Evolutionary conservation across 768 basidiomycete species (phyloP).

Genomic region (Ramaria sp.): DNA sequence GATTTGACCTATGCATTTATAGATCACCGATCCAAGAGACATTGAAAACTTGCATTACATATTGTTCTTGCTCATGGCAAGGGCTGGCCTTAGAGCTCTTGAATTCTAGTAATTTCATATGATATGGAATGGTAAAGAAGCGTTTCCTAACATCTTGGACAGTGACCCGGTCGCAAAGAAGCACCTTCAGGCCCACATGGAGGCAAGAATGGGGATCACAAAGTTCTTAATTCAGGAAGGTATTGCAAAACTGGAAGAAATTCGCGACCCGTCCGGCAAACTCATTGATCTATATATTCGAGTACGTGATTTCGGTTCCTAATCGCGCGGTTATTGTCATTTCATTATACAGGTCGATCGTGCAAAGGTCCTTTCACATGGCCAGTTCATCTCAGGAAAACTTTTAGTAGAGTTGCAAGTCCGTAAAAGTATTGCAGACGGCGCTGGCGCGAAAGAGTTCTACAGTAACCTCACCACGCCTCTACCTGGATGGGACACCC

Average conservation of each 20-base stretch:
- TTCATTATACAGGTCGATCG: conserved; percentile 51
- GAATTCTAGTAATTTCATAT: conserved; percentile 45
- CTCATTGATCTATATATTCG: conserved; percentile 62
- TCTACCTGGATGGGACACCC: conserved; percentile 55
- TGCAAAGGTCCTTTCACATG: conserved; percentile 49
- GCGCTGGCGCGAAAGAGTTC: conserved; percentile 63
- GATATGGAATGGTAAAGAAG: not conserved
- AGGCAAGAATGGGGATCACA: conserved; percentile 69
- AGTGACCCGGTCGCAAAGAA: conserved; percentile 63
- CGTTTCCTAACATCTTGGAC: not conserved
- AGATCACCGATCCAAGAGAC: conserved; percentile 61
- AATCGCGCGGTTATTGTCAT: not conserved
- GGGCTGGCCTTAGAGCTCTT: conserved; percentile 65
- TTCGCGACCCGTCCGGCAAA: conserved; percentile 42
- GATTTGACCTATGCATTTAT: not conserved
- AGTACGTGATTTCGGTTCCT: conserved; percentile 27
- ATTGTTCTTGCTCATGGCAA: conserved; percentile 79
- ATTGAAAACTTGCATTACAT: conserved; percentile 72
- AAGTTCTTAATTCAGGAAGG: conserved; percentile 65
- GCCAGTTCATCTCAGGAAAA: conserved; percentile 57
- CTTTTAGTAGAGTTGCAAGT: conserved; percentile 75
- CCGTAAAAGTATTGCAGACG: conserved; percentile 78
- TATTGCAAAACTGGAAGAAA: conserved; percentile 58
- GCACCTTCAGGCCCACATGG: conserved; percentile 88
- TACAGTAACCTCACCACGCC: conserved; percentile 76